Evolutionary conservation across 768 basidiomycete genomes (phyloP).

Genomic region (Coprinellus micaceus): DNA sequence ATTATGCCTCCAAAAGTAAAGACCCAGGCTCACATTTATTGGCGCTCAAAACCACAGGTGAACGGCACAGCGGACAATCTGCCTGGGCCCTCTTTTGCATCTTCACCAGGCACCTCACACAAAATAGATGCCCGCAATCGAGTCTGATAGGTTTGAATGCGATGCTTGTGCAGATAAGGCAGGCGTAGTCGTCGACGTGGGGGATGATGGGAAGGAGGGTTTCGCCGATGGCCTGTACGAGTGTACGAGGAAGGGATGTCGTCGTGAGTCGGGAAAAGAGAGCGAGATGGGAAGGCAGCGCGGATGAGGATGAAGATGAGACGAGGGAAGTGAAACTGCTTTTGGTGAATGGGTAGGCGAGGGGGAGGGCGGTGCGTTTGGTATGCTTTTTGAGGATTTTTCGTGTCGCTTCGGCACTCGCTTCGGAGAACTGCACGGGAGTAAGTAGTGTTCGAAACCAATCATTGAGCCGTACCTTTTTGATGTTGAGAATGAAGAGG

Average conservation of each 20-base stretch:
- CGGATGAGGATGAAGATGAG: constrained; percentile 13
- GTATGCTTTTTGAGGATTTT: constrained; percentile 95
- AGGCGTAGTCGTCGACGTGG: constrained; percentile 78
- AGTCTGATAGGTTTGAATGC: constrained; percentile 92
- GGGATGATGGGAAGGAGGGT: constrained; percentile 79
- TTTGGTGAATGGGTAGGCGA: constrained; percentile 34
- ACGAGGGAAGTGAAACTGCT: neutral
- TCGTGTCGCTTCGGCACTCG: constrained; percentile 84
- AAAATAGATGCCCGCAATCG: constrained; percentile 75
- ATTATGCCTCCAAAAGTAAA: neutral
- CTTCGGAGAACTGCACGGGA: constrained; percentile 70
- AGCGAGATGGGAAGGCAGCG: constrained; percentile 12
- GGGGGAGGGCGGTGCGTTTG: constrained; percentile 80
- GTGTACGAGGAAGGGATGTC: constrained; percentile 33
- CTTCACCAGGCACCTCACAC: constrained; percentile 80
- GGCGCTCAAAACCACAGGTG: constrained; percentile 71
- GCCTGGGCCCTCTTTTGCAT: constrained; percentile 79
- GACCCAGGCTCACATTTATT: constrained; percentile 56
- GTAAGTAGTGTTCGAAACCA: no score
- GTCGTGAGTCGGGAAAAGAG: constrained; percentile 16
- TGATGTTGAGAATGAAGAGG: constrained; percentile 72
- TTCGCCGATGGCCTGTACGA: constrained; percentile 81
- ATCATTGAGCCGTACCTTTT: constrained; percentile 74
- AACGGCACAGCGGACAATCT: constrained; percentile 83
- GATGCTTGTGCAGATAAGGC: constrained; percentile 83